phyloP scores from a whole-genome alignment of 2,329 filamentous ascomycete genomes.

The Daldinia sp. region DNA sequence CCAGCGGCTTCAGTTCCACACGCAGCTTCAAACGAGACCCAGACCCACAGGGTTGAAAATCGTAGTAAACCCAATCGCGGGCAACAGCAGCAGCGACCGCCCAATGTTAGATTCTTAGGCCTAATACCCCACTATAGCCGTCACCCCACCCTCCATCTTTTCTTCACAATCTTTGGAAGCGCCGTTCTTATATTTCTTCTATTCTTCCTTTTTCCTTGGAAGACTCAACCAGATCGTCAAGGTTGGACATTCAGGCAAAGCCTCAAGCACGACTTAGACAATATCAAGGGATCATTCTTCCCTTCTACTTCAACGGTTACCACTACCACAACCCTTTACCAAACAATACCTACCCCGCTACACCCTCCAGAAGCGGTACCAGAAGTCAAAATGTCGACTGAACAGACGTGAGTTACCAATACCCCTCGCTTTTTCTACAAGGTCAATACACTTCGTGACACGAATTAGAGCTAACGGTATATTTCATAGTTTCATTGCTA shows the following conservation, averaged over 20 bases:
- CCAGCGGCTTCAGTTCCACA: slow-evolving; percentile 20
- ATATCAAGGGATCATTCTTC: slow-evolving; percentile 46
- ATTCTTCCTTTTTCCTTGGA: slow-evolving; percentile 50
- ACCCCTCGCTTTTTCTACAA: not conserved
- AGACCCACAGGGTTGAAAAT: slow-evolving; percentile 14
- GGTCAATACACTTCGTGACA: not conserved
- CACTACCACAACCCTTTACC: slow-evolving; percentile 25
- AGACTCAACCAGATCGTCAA: slow-evolving; percentile 47
- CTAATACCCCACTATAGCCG: slow-evolving; percentile 47
- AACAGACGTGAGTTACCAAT: slow-evolving; percentile 50
- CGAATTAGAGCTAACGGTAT: slow-evolving; percentile 5
- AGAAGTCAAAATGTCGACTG: slow-evolving; percentile 50
- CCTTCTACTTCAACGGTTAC: slow-evolving; percentile 35
- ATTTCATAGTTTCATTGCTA: slow-evolving; percentile 90
- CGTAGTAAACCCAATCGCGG: slow-evolving; percentile 31
- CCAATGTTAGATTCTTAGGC: slow-evolving; percentile 36
- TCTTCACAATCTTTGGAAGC: slow-evolving; percentile 46
- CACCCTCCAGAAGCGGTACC: slow-evolving; percentile 38
- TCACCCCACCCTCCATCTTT: slow-evolving; percentile 52
- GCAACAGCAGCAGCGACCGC: slow-evolving; percentile 30
- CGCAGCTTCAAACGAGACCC: not conserved
- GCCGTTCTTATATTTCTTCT: slow-evolving; percentile 49
- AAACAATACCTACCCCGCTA: slow-evolving; percentile 38
- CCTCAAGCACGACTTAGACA: slow-evolving; percentile 45
- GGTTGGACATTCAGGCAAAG: slow-evolving; percentile 47